phyloP scores from a whole-genome alignment of 495 filamentous ascomycete species.

The Xeromyces bisporus region DNA sequence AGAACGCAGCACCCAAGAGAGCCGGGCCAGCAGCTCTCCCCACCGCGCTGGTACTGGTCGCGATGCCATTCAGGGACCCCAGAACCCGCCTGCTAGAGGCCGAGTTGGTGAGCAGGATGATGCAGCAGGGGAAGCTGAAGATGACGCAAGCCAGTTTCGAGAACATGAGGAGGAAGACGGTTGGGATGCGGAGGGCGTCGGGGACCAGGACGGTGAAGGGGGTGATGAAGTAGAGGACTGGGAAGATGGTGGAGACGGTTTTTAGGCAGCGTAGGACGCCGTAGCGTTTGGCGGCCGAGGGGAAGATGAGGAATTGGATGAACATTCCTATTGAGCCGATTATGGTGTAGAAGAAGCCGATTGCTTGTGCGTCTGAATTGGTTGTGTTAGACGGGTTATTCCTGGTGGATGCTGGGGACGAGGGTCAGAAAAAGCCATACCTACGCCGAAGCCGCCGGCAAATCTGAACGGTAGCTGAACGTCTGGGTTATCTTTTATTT shows the following conservation, averaged over 20 bases:
- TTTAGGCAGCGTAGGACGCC: slow-evolving; percentile 58
- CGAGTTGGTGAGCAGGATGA: slow-evolving; percentile 82
- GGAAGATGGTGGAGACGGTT: slow-evolving; percentile 41
- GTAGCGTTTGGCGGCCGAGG: slow-evolving; percentile 44
- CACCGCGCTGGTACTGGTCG: slow-evolving; percentile 59
- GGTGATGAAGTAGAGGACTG: slow-evolving; percentile 52
- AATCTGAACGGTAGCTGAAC: slow-evolving; percentile 60
- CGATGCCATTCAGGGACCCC: slow-evolving; percentile 80
- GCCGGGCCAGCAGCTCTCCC: slow-evolving; percentile 67
- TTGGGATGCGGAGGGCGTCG: slow-evolving; percentile 19
- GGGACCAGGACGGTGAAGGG: slow-evolving; percentile 55
- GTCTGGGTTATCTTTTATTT: slow-evolving; percentile 35
- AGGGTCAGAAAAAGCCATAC: slow-evolving; percentile 15
- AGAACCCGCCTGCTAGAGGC: slow-evolving; percentile 56
- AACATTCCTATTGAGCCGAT: slow-evolving; percentile 57
- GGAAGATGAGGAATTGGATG: slow-evolving; percentile 69
- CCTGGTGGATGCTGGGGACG: too few species aligned
- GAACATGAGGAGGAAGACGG: slow-evolving; percentile 32
- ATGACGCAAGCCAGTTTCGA: slow-evolving; percentile 54
- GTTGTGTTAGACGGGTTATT: background rate
- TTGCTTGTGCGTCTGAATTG: slow-evolving; percentile 37
- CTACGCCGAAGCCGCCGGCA: slow-evolving; percentile 56
- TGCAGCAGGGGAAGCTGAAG: slow-evolving; percentile 72
- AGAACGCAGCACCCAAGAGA: slow-evolving; percentile 45
- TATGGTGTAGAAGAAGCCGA: slow-evolving; percentile 60